A percentile compares a stretch with the other conserved stretches of the same genome.
Conservation (phyloP, 2,329 filamentous ascomycete genomes). For the Aspergillaceae sp. region DNA sequence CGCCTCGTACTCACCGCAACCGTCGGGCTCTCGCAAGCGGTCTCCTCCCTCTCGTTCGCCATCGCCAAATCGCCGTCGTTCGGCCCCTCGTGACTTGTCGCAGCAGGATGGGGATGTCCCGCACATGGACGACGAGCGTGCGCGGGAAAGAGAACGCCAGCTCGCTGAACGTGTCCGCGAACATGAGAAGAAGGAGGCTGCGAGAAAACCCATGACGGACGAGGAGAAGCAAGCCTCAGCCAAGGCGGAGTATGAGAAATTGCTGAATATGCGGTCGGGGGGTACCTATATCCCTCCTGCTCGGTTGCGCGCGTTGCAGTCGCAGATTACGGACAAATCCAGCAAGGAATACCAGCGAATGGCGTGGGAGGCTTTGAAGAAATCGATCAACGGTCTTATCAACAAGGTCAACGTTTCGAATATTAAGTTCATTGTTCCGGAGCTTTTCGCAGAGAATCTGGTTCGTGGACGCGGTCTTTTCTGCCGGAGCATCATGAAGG, state of each 20-base stretch:
- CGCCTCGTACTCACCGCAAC: conserved; percentile 40
- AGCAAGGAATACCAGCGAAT: conserved; percentile 98
- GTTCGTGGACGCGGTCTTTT: conserved; percentile 85
- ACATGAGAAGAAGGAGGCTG: conserved; percentile 40
- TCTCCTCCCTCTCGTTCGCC: conserved; percentile 48
- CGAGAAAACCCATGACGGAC: conserved; percentile 52
- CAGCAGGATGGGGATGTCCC: conserved; percentile 34
- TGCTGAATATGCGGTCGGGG: conserved; percentile 85
- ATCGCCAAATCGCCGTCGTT: conserved; percentile 43
- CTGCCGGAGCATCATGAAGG: conserved; percentile 96
- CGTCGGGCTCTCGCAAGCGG: conserved; percentile 47
- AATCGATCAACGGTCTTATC: conserved; percentile 96
- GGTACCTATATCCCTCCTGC: conserved; percentile 96
- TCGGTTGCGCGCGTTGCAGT: conserved; percentile 79
- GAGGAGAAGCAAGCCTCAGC: conserved; percentile 81
- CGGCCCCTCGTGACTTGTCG: conserved; percentile 32
- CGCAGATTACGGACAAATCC: conserved; percentile 91
- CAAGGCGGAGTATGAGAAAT: conserved; percentile 88
- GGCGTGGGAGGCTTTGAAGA: conserved; percentile 98
- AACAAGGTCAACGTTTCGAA: conserved; percentile 99
- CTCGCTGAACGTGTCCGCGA: conserved; percentile 47
- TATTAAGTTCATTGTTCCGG: conserved; percentile 94
- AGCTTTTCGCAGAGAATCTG: conserved; percentile 91
- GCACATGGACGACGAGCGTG: conserved; percentile 43
- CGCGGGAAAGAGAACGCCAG: conserved; percentile 42